Percentiles rank a stretch among this genome's conserved stretches.
phyloP scores from a whole-genome alignment of 768 basidiomycete species.

The Chiua virens region DNA sequence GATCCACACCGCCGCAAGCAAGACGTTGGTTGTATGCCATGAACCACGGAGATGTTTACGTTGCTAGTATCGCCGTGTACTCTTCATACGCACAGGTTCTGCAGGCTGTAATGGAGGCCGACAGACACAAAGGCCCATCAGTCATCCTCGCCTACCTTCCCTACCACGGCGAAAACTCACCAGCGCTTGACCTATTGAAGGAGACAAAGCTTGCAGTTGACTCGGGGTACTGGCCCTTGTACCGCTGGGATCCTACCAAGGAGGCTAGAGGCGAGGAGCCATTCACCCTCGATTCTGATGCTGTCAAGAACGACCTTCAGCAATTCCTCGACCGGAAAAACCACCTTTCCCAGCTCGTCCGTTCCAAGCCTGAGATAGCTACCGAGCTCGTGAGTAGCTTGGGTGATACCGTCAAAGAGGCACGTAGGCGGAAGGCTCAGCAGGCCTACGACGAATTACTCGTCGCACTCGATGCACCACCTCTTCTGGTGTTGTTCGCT shows the following conservation, averaged over 20 bases:
- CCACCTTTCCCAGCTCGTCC: conserved; percentile 91
- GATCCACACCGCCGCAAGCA: conserved; percentile 85
- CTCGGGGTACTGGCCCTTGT: conserved; percentile 96
- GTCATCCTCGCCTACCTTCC: conserved; percentile 95
- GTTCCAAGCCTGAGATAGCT: conserved; percentile 77
- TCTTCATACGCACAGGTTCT: conserved; percentile 94
- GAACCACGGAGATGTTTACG: conserved; percentile 97
- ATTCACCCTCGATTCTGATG: conserved; percentile 90
- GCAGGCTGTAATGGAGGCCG: conserved; percentile 89
- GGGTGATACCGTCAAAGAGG: conserved; percentile 82
- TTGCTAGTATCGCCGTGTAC: conserved; percentile 93
- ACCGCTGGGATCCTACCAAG: conserved; percentile 94
- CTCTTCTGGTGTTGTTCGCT: conserved; percentile 87
- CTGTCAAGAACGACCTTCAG: conserved; percentile 90
- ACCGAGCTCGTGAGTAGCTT: conserved; percentile 79
- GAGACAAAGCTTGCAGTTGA: conserved; percentile 97
- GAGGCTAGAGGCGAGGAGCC: conserved; percentile 75
- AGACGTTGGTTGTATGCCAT: conserved; percentile 98
- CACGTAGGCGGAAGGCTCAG: conserved; percentile 76
- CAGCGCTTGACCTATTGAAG: conserved; percentile 89
- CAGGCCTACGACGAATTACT: conserved; percentile 84
- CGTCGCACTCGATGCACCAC: conserved; percentile 83
- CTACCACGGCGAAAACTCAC: conserved; percentile 70
- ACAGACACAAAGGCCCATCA: conserved; percentile 84
- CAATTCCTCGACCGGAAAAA: conserved; percentile 96